Percentiles rank a stretch among this genome's conserved stretches.
Conservation (phyloP, 345 rosid genomes). For the thale cress (Arabidopsis thaliana) region TAIR10.1 NC_003075.7:7430501-7431000, state of each 20-base stretch:
- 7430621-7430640: conserved; percentile 40
- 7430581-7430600: conserved; percentile 52
- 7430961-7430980: conserved; percentile 40
- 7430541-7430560: conserved; percentile 85
- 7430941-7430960: conserved; percentile 64
- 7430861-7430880: conserved; percentile 61
- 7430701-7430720: conserved; percentile 48
- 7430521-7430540: conserved; percentile 70
- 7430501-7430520: conserved; percentile 47
- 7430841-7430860: conserved; percentile 82
- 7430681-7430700: conserved; percentile 36
- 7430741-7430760: conserved; percentile 46
- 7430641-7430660: conserved; percentile 28
- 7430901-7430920: conserved; percentile 91
- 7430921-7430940: conserved; percentile 51
- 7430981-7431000: conserved; percentile 39
- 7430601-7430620: conserved; percentile 51
- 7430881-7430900: conserved; percentile 85
- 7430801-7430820: conserved; percentile 54
- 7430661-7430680: conserved; percentile 48
- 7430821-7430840: conserved; percentile 75
- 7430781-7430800: conserved; percentile 45
- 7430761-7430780: conserved; percentile 46
- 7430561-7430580: conserved; percentile 74
- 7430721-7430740: conserved; percentile 48